Evolutionary conservation across 495 filamentous ascomycete species (phyloP).

Genomic region (Physcia stellaris): DNA sequence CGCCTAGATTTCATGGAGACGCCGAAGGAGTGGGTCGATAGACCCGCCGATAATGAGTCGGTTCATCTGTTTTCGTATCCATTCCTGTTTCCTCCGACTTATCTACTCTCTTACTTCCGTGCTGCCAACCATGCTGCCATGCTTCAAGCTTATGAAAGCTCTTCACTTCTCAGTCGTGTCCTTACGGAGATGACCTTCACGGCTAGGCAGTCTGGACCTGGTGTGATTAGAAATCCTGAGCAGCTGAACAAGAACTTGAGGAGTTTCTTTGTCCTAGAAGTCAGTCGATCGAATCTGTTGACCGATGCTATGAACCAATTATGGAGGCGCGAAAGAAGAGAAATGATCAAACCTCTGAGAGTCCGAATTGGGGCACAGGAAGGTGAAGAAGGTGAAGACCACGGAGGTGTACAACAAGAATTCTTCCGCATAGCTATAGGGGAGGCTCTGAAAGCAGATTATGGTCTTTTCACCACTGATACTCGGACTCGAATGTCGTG

Average conservation of each 20-base stretch:
- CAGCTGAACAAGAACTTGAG: slow-evolving; percentile 49
- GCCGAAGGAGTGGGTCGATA: slow-evolving; percentile 58
- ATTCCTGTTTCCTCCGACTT: slow-evolving; percentile 62
- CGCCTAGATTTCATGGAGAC: slow-evolving; percentile 64
- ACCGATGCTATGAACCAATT: slow-evolving; percentile 74
- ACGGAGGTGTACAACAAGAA: slow-evolving; percentile 89
- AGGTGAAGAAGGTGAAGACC: slow-evolving; percentile 83
- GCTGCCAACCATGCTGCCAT: slow-evolving; percentile 77
- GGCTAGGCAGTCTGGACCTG: slow-evolving; percentile 19
- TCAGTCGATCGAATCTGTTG: slow-evolving; percentile 57
- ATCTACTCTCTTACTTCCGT: slow-evolving; percentile 71
- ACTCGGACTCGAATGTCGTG: slow-evolving; percentile 61
- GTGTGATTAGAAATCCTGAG: slow-evolving; percentile 39
- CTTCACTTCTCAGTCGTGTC: slow-evolving; percentile 47
- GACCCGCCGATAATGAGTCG: slow-evolving; percentile 41
- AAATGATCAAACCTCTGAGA: slow-evolving; percentile 75
- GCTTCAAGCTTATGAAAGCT: slow-evolving; percentile 59
- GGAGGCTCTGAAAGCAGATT: slow-evolving; percentile 62
- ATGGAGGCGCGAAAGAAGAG: slow-evolving; percentile 70
- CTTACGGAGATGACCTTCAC: slow-evolving; percentile 42
- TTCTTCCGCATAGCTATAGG: slow-evolving; percentile 77
- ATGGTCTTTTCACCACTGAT: slow-evolving; percentile 66
- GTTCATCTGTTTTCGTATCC: slow-evolving; percentile 70
- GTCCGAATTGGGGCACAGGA: slow-evolving; percentile 67
- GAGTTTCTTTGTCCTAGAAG: slow-evolving; percentile 63